Conservation (phyloP, 2,329 filamentous ascomycete genomes). For the Aspergillaceae sp. region DNA sequence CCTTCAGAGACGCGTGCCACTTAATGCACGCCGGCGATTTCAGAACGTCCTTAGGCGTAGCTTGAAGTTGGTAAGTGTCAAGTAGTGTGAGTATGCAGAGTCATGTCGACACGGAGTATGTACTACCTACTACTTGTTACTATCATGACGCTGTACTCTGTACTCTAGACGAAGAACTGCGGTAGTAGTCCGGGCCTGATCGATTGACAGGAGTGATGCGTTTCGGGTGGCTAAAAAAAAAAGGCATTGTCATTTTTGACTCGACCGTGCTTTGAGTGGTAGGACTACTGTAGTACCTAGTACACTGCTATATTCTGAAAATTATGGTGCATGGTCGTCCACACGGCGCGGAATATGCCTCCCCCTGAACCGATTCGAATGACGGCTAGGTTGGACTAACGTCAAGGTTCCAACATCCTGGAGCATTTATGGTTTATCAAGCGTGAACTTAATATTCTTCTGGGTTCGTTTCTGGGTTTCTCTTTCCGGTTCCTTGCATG, state of each 20-base stretch:
- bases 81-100: neutral
- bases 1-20: too few species aligned
- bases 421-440: neutral
- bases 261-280: neutral
- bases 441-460: neutral
- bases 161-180: too few species aligned
- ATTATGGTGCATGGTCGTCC: too few species aligned
- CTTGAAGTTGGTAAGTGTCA: neutral
- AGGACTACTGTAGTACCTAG: neutral
- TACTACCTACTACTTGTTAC: neutral
- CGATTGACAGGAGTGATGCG: too few species aligned
- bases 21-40: too few species aligned
- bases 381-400: too few species aligned
- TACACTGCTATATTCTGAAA: too few species aligned
- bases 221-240: too few species aligned
- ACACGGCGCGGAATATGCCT: neutral
- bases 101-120: neutral
- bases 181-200: too few species aligned
- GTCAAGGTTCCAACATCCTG: neutral
- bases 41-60: too few species aligned
- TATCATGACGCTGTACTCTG: neutral
- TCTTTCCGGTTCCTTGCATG: too few species aligned
- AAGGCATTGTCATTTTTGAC: too few species aligned
- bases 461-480: neutral
- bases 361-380: neutral